Evolutionary conservation across 306 rosid genomes (phyloP).

Genomic region (Ceratonia siliqua): DNA sequence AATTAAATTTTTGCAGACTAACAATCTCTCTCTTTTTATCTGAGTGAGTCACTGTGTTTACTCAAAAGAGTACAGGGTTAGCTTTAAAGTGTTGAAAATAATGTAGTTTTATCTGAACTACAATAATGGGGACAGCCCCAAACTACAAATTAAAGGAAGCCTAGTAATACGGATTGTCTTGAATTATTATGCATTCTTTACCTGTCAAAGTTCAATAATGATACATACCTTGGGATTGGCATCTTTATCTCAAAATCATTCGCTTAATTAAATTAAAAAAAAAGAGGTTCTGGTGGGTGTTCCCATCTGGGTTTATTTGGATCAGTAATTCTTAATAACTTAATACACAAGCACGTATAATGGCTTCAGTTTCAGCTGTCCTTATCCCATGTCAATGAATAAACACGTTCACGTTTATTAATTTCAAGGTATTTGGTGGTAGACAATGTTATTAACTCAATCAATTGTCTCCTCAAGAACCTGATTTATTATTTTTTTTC

Average conservation of each 20-base stretch:
- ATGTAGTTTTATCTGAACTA: constrained; percentile 33
- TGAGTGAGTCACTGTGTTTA: too few relatives aligned
- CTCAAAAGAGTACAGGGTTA: constrained; percentile 6
- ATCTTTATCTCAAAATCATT: not conserved
- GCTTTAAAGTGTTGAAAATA: constrained; percentile 35
- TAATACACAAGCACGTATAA: constrained; percentile 30
- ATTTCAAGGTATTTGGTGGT: constrained; percentile 9
- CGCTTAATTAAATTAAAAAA: not conserved
- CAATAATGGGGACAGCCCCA: constrained; percentile 33
- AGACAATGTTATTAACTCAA: constrained; percentile 15
- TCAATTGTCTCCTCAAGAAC: constrained; percentile 28
- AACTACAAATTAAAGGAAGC: constrained; percentile 32
- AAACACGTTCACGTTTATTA: not conserved
- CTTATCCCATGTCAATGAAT: constrained; percentile 30
- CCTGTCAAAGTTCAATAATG: constrained; percentile 53
- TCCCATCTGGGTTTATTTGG: constrained; percentile 25
- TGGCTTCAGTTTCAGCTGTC: constrained; percentile 26
- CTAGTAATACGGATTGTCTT: constrained; percentile 44
- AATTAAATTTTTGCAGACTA: constrained; percentile 29
- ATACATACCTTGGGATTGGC: constrained; percentile 30
- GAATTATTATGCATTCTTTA: constrained; percentile 40
- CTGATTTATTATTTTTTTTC: not conserved
- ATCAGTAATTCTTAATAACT: constrained; percentile 17
- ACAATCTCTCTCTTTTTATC: not conserved
- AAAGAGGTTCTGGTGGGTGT: constrained; percentile 3